Evolutionary conservation across 1,139 yeast genomes (phyloP).

Genomic region (Geotrichum klebahnii): DNA sequence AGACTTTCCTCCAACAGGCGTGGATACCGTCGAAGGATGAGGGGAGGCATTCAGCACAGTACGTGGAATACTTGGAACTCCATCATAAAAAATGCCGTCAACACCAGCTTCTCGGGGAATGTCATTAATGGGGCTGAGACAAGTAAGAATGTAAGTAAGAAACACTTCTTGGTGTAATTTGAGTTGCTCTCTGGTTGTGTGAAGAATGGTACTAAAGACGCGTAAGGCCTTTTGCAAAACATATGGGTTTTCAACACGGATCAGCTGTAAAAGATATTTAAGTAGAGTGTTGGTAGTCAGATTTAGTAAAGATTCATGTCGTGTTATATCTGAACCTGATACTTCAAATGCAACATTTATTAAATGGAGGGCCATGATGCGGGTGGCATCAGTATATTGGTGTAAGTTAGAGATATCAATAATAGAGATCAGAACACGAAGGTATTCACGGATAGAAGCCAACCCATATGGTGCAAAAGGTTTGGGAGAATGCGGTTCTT

Average conservation of each 20-base stretch:
- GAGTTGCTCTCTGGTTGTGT: slow-evolving; percentile 37
- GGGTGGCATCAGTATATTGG: slow-evolving; percentile 81
- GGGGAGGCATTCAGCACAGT: slow-evolving; percentile 34
- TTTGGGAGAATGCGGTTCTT: neutral
- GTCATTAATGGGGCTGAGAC: slow-evolving; percentile 39
- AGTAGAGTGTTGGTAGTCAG: slow-evolving; percentile 74
- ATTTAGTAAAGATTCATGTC: slow-evolving; percentile 62
- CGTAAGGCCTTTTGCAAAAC: slow-evolving; percentile 72
- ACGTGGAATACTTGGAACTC: slow-evolving; percentile 40
- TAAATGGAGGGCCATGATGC: slow-evolving; percentile 74
- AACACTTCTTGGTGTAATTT: slow-evolving; percentile 44
- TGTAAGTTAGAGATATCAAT: slow-evolving; percentile 76
- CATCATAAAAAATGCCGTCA: slow-evolving; percentile 42
- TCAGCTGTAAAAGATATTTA: slow-evolving; percentile 74
- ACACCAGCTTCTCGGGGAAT: slow-evolving; percentile 42
- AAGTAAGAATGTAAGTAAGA: slow-evolving; percentile 40
- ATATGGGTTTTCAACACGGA: slow-evolving; percentile 63
- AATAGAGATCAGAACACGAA: slow-evolving; percentile 76
- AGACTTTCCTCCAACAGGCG: slow-evolving; percentile 23
- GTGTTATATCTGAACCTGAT: slow-evolving; percentile 62
- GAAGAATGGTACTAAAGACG: slow-evolving; percentile 57
- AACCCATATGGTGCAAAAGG: slow-evolving; percentile 54
- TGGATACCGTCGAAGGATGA: slow-evolving; percentile 22
- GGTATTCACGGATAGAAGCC: slow-evolving; percentile 58
- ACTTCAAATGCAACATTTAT: slow-evolving; percentile 79